A percentile compares a stretch with the other conserved stretches of the same genome.
Evolutionary conservation across 768 basidiomycete genomes (phyloP).

Genomic region (Lactarius evosmus): DNA sequence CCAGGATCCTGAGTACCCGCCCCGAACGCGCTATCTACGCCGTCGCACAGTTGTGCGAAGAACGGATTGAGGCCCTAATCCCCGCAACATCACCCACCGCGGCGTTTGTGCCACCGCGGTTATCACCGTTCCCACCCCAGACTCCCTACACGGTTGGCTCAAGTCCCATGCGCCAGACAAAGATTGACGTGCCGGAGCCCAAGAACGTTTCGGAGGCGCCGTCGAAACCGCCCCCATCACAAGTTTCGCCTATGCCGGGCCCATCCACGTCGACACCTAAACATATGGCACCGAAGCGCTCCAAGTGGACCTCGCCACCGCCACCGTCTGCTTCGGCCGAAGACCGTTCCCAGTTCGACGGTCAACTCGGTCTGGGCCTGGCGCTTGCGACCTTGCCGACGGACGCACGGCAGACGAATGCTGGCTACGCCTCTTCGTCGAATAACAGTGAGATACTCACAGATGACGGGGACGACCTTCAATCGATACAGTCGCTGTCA

Average conservation of each 20-base stretch:
- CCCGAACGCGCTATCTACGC: constrained; percentile 80
- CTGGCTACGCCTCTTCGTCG: constrained; percentile 49
- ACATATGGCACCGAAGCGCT: constrained; percentile 78
- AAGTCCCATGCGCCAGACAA: constrained; percentile 53
- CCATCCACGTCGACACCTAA: constrained; percentile 35
- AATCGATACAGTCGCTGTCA: constrained; percentile 58
- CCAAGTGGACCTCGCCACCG: constrained; percentile 84
- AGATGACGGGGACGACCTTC: constrained; percentile 72
- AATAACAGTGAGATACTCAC: constrained; percentile 62
- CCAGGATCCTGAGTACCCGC: constrained; percentile 73
- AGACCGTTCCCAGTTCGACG: constrained; percentile 65
- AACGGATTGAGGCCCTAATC: constrained; percentile 65
- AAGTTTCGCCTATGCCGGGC: constrained; percentile 20
- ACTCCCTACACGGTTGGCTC: constrained; percentile 67
- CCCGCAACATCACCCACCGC: constrained; percentile 46
- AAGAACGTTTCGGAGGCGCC: constrained; percentile 50
- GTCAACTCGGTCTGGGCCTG: constrained; percentile 60
- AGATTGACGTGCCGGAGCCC: constrained; percentile 33
- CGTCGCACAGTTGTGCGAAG: constrained; percentile 88
- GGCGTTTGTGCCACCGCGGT: constrained; percentile 44
- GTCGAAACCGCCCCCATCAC: constrained; percentile 34
- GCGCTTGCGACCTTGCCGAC: constrained; percentile 66
- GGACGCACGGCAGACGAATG: constrained; percentile 53
- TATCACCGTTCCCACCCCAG: constrained; percentile 55
- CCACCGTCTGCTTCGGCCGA: constrained; percentile 69